These are phyloP conservation scores for Monotropa hypopitys DNA, from an alignment of 179 eudicot genomes.

Conservation along the genomic window DNA sequence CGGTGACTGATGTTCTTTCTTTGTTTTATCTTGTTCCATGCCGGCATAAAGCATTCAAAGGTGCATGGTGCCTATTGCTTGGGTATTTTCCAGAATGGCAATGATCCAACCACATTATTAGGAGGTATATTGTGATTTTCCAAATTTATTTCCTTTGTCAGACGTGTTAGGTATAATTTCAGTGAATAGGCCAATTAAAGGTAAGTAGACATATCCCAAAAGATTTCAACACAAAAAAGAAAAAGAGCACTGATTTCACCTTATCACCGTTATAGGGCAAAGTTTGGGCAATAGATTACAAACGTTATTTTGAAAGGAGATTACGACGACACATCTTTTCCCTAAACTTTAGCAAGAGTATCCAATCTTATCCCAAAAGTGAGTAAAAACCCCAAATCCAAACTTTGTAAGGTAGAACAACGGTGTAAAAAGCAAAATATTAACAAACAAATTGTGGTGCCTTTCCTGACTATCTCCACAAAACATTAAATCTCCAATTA, in stretches of 20 bases:
- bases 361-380: not conserved
- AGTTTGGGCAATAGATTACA: not conserved
- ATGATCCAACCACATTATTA: slow-evolving; percentile 85
- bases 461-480: not conserved
- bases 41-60: slow-evolving; percentile 69
- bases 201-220: not conserved
- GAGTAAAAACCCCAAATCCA: not conserved
- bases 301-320: not conserved
- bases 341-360: not conserved
- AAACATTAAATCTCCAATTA: not conserved
- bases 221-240: not conserved
- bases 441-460: not conserved
- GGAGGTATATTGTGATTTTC: slow-evolving; percentile 53
- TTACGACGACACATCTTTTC: not conserved
- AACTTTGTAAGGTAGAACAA: not conserved
- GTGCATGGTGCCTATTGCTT: slow-evolving; percentile 86
- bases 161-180: not conserved
- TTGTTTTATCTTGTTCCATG: slow-evolving; percentile 4
- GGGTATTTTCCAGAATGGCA: slow-evolving; percentile 85
- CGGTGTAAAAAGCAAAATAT: not conserved
- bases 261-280: not conserved
- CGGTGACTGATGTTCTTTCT: slow-evolving; percentile 10
- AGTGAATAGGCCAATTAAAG: not conserved
- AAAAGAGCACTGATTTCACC: not conserved
- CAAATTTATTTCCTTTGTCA: not conserved